phyloP scores from a whole-genome alignment of 768 basidiomycete species.

The Flagelloscypha sp. region DNA sequence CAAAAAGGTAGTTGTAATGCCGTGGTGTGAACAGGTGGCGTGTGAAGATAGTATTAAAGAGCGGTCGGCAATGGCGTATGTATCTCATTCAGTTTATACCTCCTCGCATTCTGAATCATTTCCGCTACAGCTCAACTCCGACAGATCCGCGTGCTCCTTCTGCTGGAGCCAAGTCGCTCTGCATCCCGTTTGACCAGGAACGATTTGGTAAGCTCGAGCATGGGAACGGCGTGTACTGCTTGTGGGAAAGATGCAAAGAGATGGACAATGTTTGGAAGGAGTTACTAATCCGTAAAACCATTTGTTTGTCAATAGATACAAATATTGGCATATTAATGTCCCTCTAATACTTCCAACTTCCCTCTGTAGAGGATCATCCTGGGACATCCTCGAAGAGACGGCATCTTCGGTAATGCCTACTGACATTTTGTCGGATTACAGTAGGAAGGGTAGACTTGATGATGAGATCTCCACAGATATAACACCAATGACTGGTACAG shows the following conservation, averaged over 20 bases:
- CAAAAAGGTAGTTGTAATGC: slow-evolving; percentile 82
- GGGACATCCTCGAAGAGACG: slow-evolving; percentile 15
- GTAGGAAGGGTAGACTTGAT: slow-evolving; percentile 16
- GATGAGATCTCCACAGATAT: slow-evolving; percentile 22
- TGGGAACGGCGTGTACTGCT: slow-evolving; percentile 79
- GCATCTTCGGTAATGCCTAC: slow-evolving; percentile 19
- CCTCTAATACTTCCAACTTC: no score
- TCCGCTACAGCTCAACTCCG: slow-evolving; percentile 57
- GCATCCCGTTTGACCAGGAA: slow-evolving; percentile 91
- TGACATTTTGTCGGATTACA: slow-evolving; percentile 14
- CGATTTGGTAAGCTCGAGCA: slow-evolving; percentile 71
- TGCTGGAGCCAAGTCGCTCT: slow-evolving; percentile 93
- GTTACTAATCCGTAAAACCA: slow-evolving; percentile 57
- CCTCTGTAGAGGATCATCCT: no score
- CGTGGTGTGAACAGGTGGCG: slow-evolving; percentile 90
- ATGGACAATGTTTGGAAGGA: slow-evolving; percentile 95
- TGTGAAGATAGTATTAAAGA: slow-evolving; percentile 99
- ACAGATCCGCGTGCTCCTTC: slow-evolving; percentile 96
- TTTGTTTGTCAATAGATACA: no score
- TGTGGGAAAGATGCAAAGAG: slow-evolving; percentile 86
- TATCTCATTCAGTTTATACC: slow-evolving; percentile 11
- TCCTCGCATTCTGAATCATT: slow-evolving; percentile 6
- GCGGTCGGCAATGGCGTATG: slow-evolving; percentile 60
- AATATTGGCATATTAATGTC: no score
- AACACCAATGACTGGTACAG: slow-evolving; percentile 32